Evolutionary conservation across 2,329 filamentous ascomycete genomes (phyloP), one percentile per base, ranked within the genome.

Genomic region (Bisporella sp.): DNA sequence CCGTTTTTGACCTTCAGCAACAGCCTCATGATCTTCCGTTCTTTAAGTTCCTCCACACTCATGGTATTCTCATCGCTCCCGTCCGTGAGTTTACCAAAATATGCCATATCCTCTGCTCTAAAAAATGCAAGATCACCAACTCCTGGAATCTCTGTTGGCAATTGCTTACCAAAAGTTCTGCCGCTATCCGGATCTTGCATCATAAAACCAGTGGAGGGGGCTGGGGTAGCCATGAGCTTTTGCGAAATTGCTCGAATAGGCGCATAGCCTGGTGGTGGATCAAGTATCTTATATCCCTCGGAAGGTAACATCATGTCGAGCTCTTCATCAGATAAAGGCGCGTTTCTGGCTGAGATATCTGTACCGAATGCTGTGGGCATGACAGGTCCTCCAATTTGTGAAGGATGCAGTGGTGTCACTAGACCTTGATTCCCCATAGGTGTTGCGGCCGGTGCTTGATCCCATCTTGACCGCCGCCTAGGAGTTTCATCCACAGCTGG

Each of bases 1-100:
- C 93, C 93, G 67, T 99, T 99, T 79, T 99, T 99, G 75, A 99
- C 92, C 72, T 99, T 99, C 50, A 99, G 78, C 43, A 99, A 75
- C 49, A 99, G 73, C 59, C 93, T 80, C 93, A 99, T 97, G 65
- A 99, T 99, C 72, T 99, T 99, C 55, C 93, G 81, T 71, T 99
- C 92, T 70, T 99, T 97, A 47, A 99, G 73, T 64, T 99, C 92
- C 45, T 99, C 93, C 7, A 99, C 90, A 21, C 85, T 91, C 71
- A 99, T 81, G 28, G 83, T 78, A 61, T 92, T 95, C 71, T 99
- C 93, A 60, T 97, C 90, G 30, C 86, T 87, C 37, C 89, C 90
- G 65, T 99, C 93, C 28, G 95, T 92, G 40, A 99, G 80, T 73
- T 99, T 97, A 52, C 92, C 91, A 64, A 99, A 99, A 71, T 99